Percentiles rank a stretch among this genome's conserved stretches.
Conservation (phyloP, 345 rosid genomes). For the Rhizophora mangle region DNA sequence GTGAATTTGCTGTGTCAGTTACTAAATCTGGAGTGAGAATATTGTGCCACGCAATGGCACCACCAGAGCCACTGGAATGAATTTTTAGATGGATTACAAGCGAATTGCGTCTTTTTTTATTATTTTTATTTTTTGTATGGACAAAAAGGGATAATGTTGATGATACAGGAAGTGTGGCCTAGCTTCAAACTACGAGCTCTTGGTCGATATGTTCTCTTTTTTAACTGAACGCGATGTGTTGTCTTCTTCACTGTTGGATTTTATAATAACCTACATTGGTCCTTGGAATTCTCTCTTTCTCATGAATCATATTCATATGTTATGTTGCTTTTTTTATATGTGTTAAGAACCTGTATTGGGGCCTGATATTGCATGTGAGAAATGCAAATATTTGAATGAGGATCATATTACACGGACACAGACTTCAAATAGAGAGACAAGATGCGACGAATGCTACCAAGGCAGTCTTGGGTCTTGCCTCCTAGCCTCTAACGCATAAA, state of each 20-base stretch:
- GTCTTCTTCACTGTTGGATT: background rate
- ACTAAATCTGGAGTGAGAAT: background rate
- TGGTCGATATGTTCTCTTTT: conserved; percentile 15
- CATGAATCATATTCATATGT: too few relatives aligned
- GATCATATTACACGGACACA: too few relatives aligned
- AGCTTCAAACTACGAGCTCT: conserved; percentile 35
- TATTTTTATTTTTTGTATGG: background rate
- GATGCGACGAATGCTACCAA: too few relatives aligned
- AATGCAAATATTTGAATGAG: too few relatives aligned
- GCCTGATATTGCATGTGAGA: too few relatives aligned
- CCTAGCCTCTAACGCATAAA: too few relatives aligned
- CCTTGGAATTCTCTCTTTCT: too few relatives aligned
- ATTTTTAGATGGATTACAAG: conserved; percentile 16
- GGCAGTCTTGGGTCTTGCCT: too few relatives aligned
- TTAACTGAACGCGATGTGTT: background rate
- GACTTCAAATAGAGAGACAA: too few relatives aligned
- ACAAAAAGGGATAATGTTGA: conserved; percentile 39
- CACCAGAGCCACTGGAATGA: conserved; percentile 54
- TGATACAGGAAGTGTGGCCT: conserved; percentile 41
- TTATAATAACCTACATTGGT: too few relatives aligned
- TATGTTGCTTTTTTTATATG: too few relatives aligned
- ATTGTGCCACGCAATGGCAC: conserved; percentile 14
- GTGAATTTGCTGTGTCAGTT: background rate
- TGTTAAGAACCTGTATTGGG: too few relatives aligned
- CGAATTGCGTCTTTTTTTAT: background rate